Evolutionary conservation across 768 basidiomycete species (phyloP).

Genomic region (Mycena haematopus): DNA sequence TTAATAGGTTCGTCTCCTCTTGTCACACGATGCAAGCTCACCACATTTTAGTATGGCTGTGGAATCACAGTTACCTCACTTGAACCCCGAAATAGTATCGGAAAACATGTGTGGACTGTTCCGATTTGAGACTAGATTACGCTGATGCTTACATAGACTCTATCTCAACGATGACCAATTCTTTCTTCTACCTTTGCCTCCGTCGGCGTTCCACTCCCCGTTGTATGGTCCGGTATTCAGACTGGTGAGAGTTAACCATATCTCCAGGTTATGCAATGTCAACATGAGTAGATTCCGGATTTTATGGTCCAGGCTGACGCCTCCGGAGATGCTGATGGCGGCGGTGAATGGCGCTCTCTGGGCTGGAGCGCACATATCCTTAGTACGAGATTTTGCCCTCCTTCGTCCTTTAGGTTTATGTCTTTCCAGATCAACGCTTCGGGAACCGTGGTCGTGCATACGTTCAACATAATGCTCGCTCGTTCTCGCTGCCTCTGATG

Average conservation of each 20-base stretch:
- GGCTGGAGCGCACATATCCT: slow-evolving; percentile 43
- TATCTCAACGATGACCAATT: slow-evolving; percentile 31
- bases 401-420: not conserved
- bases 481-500: slow-evolving; percentile 40
- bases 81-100: slow-evolving; percentile 27
- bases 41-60: slow-evolving; percentile 20
- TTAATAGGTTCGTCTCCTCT: slow-evolving; percentile 21
- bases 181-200: slow-evolving; percentile 26
- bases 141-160: slow-evolving; percentile 12
- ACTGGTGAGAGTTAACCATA: slow-evolving; percentile 1
- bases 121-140: not conserved
- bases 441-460: slow-evolving; percentile 45
- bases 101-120: slow-evolving; percentile 26
- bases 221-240: slow-evolving; percentile 29
- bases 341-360: slow-evolving; percentile 33
- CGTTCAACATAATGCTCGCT: slow-evolving; percentile 45
- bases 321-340: slow-evolving; percentile 18
- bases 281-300: not conserved
- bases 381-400: slow-evolving; percentile 27
- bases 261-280: too few relatives aligned
- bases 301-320: slow-evolving; percentile 23
- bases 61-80: slow-evolving; percentile 26
- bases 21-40: not conserved
- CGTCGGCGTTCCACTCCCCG: slow-evolving; percentile 28
- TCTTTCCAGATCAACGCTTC: slow-evolving; percentile 38